Conservation (phyloP, 164 flowering plant species). For the Saururus chinensis region DNA sequence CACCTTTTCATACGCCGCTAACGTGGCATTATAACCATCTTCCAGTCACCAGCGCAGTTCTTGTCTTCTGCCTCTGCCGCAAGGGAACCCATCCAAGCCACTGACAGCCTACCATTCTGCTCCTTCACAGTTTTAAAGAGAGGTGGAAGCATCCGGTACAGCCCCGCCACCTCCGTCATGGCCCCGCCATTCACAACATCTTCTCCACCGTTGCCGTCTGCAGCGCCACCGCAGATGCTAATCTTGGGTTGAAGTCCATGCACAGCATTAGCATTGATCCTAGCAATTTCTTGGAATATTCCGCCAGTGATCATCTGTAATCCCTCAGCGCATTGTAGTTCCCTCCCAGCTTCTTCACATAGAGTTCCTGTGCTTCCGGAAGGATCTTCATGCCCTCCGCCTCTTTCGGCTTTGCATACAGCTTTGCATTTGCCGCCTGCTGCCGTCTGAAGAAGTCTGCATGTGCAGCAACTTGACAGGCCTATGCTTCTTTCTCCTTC, state of each 20-base stretch:
- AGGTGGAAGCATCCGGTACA: conserved; percentile 28
- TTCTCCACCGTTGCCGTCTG: conserved; percentile 7
- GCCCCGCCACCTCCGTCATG: no score
- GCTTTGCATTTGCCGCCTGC: conserved; percentile 21
- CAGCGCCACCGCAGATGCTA: conserved; percentile 17
- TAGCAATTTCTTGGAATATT: conserved; percentile 28
- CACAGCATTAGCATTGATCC: conserved; percentile 26
- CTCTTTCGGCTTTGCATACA: conserved; percentile 25
- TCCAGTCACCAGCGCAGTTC: no score
- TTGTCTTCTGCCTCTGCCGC: no score
- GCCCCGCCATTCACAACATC: conserved; percentile 4
- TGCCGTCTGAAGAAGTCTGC: conserved; percentile 18
- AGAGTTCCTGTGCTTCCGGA: conserved; percentile 20
- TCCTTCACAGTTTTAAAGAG: conserved; percentile 24
- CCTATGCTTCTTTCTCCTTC: conserved; percentile 21
- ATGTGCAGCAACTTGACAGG: conserved; percentile 14
- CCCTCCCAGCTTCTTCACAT: no score
- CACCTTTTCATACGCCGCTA: no score
- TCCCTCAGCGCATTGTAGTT: conserved; percentile 27
- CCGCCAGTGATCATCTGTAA: conserved; percentile 29
- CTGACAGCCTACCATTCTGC: conserved; percentile 32
- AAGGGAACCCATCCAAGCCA: conserved; percentile 1
- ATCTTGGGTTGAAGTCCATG: no score
- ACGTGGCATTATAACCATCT: no score
- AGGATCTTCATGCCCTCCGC: conserved; percentile 21